These are phyloP conservation scores for Penicillium longicatenatum DNA, from an alignment of 495 filamentous ascomycete genomes.

Conservation along the genomic window DNA sequence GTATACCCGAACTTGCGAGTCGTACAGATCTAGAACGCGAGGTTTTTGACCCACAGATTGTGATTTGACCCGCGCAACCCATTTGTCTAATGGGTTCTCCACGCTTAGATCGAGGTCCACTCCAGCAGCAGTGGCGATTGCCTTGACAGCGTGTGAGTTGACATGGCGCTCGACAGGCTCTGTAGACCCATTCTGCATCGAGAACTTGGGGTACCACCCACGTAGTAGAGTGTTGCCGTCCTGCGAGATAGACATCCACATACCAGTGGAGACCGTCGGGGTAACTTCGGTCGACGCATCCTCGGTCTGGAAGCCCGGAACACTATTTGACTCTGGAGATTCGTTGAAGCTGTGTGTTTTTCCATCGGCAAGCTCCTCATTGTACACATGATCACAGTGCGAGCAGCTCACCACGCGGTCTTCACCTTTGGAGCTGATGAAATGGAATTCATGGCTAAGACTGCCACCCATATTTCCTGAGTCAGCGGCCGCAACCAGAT, in stretches of 20 bases:
- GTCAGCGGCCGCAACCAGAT: conserved; percentile 82
- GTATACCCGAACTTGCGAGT: conserved; percentile 47
- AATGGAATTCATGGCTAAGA: conserved; percentile 93
- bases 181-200: conserved; percentile 32
- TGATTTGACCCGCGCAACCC: conserved; percentile 49
- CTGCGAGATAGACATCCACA: conserved; percentile 70
- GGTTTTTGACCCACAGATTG: conserved; percentile 24
- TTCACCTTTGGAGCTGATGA: conserved; percentile 78
- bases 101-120: conserved; percentile 73
- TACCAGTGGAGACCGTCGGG: conserved; percentile 40
- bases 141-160: conserved; percentile 72
- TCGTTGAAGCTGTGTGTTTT: conserved; percentile 28
- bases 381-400: conserved; percentile 74
- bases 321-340: conserved; percentile 2
- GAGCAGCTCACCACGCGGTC: conserved; percentile 79
- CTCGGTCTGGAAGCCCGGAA: conserved; percentile 38
- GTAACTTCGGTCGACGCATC: conserved; percentile 23
- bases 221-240: conserved; percentile 67
- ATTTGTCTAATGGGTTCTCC: conserved; percentile 60
- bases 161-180: conserved; percentile 54
- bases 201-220: conserved; percentile 61
- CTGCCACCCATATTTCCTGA: conserved; percentile 95
- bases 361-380: conserved; percentile 75
- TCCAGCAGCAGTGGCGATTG: conserved; percentile 52
- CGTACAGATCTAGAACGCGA: conserved; percentile 45